Conservation (phyloP, 2,329 filamentous ascomycete genomes). For the Phaeosphaeriaceae sp. region DNA sequence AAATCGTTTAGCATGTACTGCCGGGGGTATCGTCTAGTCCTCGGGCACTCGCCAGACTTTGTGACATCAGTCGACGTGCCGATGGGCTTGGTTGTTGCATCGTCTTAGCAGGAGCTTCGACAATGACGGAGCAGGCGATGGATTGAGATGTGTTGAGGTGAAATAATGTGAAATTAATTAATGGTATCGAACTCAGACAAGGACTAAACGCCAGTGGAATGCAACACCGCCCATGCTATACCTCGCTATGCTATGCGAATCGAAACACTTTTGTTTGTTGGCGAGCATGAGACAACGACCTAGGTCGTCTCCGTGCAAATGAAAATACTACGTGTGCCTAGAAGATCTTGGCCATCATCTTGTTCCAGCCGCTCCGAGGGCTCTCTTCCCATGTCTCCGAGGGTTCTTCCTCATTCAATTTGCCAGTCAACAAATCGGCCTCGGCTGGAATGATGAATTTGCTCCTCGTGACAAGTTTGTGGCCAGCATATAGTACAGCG, state of each 20-base stretch:
- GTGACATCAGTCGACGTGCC: not conserved
- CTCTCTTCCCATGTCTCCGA: constrained; percentile 44
- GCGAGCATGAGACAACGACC: not conserved
- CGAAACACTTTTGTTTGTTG: constrained; percentile 18
- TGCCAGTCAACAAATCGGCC: constrained; percentile 53
- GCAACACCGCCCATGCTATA: constrained; percentile 22
- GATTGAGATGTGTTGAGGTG: not conserved
- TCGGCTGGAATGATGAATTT: constrained; percentile 50
- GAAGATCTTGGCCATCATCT: constrained; percentile 33
- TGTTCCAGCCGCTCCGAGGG: constrained; percentile 41
- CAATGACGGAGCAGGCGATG: not conserved
- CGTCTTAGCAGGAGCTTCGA: not conserved
- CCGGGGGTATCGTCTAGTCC: not conserved
- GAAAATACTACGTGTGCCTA: constrained; percentile 10
- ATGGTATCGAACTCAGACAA: constrained; percentile 16
- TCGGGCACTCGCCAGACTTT: not conserved
- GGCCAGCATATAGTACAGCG: constrained; percentile 63
- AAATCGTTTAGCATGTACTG: not conserved
- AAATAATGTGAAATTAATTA: constrained; percentile 15
- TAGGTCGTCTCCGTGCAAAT: constrained; percentile 1
- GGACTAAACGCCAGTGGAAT: constrained; percentile 27
- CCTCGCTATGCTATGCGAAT: constrained; percentile 24
- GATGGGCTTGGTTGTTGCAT: not conserved
- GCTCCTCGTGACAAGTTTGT: constrained; percentile 57
- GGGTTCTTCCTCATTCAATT: constrained; percentile 36